These are phyloP conservation scores for Daucus carota DNA, from an alignment of 129 eudicot genomes.

Conservation along the genomic window DNA sequence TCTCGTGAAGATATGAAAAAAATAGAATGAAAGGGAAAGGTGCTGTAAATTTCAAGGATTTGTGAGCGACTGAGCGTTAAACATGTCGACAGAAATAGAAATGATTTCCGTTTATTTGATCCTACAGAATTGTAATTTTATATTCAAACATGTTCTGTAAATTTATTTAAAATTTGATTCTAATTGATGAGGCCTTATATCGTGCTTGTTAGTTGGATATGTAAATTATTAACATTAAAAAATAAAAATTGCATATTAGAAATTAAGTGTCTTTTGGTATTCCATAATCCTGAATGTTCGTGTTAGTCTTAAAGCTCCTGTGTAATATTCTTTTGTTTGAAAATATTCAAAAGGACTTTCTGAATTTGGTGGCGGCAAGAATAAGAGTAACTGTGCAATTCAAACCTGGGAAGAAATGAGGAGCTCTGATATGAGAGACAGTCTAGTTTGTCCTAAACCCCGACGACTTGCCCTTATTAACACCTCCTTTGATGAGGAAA, in stretches of 20 bases:
- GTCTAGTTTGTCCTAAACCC: constrained; percentile 82
- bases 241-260: too few species aligned
- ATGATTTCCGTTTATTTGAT: background rate
- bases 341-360: constrained; percentile 4
- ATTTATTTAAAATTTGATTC: background rate
- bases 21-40: background rate
- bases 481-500: constrained; percentile 32
- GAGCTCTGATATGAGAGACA: constrained; percentile 36
- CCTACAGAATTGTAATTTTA: background rate
- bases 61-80: background rate
- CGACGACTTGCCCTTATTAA: constrained; percentile 47
- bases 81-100: background rate
- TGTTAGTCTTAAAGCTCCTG: constrained; percentile 7
- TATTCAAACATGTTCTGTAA: background rate
- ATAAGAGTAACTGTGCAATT: constrained; percentile 56
- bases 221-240: background rate
- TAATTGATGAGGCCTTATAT: too few species aligned
- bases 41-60: background rate
- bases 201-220: background rate
- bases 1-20: background rate
- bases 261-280: background rate
- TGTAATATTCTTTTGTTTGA: constrained; percentile 9
- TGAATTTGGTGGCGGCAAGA: constrained; percentile 2
- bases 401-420: constrained; percentile 67
- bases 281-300: constrained; percentile 17